Evolutionary conservation across 1,284 basidiomycete genomes (phyloP).

Genomic region (Spongiforma sp.): DNA sequence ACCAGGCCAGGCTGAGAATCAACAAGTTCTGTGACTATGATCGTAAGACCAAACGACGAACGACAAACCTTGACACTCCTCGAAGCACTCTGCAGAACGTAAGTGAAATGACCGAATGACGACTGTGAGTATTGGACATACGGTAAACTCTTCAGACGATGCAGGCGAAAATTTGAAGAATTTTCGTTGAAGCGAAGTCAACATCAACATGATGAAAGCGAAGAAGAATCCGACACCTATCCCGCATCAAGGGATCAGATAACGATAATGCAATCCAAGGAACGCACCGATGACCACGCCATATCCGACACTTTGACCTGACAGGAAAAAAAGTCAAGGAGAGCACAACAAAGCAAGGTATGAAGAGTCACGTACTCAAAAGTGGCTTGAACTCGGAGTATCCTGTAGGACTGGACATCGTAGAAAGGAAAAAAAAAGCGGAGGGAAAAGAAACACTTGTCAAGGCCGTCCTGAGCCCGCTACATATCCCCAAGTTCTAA

Average conservation of each 20-base stretch:
- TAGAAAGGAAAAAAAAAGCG: not conserved
- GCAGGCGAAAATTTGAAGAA: conserved; percentile 52
- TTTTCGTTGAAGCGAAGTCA: conserved; percentile 52
- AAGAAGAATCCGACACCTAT: conserved; percentile 57
- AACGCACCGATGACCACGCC: conserved; percentile 52
- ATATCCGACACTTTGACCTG: conserved; percentile 54
- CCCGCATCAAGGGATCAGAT: not conserved
- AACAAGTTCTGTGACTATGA: conserved; percentile 23
- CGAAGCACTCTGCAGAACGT: conserved; percentile 44
- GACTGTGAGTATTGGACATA: conserved; percentile 20
- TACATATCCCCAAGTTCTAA: conserved; percentile 14
- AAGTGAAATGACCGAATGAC: conserved; percentile 2
- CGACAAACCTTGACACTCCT: conserved; percentile 49
- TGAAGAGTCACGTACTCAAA: conserved; percentile 18
- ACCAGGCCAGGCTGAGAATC: conserved; percentile 63
- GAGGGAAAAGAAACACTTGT: not conserved
- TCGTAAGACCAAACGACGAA: not conserved
- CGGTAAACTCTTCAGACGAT: conserved; percentile 62
- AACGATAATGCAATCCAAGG: not conserved
- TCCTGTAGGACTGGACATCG: conserved; percentile 22
- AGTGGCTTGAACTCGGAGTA: conserved; percentile 34
- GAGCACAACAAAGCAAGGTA: not conserved
- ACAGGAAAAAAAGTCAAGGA: not conserved
- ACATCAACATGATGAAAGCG: conserved; percentile 49
- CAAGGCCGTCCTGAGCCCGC: not conserved